Evolutionary conservation across 1,284 basidiomycete genomes (phyloP), one percentile per base, ranked within the genome.

Genomic region (Ceratobasidium sp.): DNA sequence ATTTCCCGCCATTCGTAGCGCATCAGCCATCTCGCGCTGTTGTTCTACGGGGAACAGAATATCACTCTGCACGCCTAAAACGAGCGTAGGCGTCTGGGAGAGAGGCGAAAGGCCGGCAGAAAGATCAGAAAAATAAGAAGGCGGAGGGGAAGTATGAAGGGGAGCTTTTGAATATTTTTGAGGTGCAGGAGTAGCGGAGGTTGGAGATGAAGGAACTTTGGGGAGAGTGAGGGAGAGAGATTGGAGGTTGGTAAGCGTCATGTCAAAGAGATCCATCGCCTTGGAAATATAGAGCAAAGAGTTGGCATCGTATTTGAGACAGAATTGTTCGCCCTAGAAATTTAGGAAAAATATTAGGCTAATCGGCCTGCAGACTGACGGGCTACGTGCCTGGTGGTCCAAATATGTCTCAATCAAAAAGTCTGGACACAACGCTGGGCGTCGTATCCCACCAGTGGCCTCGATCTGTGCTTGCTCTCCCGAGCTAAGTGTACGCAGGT

Each of bases 201-300:
- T 14, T 76, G 77, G n/a, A 80, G 78, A 31, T 77, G 79, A 78
- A 73, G 80, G 78, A 31, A 79, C 80, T 29, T 81, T 77, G 46
- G 81, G 83, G 74, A 83, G 78, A 29, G 78, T 74, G 51, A 41
- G 27, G 16, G 61, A 92, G 82, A 98, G 87, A 51, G 90, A 88
- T 49, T 86, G 82, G 2, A 99, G 86, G 4, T 95, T 88, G 29
- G 93, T 87, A 4, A 86, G 85, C 0, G 95, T 95, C 89, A 99
- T 92, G 84, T 98, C 97, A 82, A 99, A 99, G 1, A 99, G 86
- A 82, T 99, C 97, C 97, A 99, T 99, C 22, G 98, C 97, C 84
- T 99, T 99, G 24, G 93, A 95, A 77, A 98, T 90, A 85, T 99
- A 99, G 79, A 99, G 96, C 82, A 99, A 90, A 2, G 95, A 98